Percentiles rank a stretch among this genome's conserved stretches.
Conservation (phyloP, 176 grass and related monocot genomes). For the Triticum urartu region DNA sequence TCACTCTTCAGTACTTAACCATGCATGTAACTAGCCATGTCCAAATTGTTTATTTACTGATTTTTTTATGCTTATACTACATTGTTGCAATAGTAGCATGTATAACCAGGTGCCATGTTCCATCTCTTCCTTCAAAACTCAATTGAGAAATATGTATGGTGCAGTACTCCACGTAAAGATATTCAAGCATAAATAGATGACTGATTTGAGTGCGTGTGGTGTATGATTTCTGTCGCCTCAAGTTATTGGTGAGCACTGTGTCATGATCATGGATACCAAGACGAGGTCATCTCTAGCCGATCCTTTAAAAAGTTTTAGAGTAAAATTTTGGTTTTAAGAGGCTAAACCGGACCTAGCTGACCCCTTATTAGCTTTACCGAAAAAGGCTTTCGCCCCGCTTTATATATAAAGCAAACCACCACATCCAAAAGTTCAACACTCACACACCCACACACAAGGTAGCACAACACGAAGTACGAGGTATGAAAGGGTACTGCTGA, state of each 20-base stretch:
- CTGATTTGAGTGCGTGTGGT: neutral
- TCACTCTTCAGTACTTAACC: no score
- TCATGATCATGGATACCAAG: neutral
- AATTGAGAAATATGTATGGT: neutral
- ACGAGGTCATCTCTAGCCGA: neutral
- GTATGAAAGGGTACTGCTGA: no score
- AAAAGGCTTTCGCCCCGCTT: no score
- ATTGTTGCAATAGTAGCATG: neutral
- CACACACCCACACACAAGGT: no score
- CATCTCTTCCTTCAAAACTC: neutral
- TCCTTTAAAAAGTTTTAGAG: no score
- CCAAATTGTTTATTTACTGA: neutral
- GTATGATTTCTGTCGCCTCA: neutral
- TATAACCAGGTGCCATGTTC: neutral
- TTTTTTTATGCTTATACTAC: neutral
- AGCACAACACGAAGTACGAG: no score
- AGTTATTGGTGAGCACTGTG: neutral
- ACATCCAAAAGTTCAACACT: no score
- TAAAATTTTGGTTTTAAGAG: no score
- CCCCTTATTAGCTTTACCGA: no score
- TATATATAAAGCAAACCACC: no score
- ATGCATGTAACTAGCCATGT: no score
- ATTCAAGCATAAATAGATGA: constrained; percentile 8
- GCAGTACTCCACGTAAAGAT: neutral
- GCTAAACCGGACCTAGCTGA: no score